Base-by-base conservation (phyloP, 257 asterid genomes). In the Craterostigma plantagineum region DNA sequence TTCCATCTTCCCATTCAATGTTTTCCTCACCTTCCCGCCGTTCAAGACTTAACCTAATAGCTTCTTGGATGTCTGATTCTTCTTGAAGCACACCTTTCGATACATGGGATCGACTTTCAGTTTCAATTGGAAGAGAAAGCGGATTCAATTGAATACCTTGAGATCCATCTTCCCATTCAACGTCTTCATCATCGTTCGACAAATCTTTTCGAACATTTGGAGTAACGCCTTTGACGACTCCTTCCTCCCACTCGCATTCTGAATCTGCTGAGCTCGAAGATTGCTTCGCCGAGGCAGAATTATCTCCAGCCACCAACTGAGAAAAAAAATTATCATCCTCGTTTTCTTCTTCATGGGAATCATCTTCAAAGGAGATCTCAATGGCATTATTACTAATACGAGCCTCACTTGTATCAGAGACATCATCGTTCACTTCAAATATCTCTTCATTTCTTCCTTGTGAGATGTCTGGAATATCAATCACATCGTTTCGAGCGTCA, bases 141-240 rank as follows among this genome's bases (percentile, higher is more conserved):
- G 63, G 48, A 54, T 65, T 62, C 63, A 70, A 46, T 34, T 38
- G 67, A 58, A 52, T 55, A 38, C 55, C 77, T 58, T 45, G 55
- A 57, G 51, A 54, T 51, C 78, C 94, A 33, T 87, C 93, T 77
- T 86, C 94, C 95, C 97, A 74, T 60, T 73, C 92, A 48, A 74
- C 57, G 51, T 71, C 91, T 44, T 43, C 70, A 57, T 69, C 85
- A 49, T 64, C 79, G 54, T 49, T 47, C 58, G 56, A 14, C 41
- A 45, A 63, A 27, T 49, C 85, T 38, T 57, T 70, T 12, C 38
- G 55, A 43, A 17, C 49, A 37, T 51, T 34, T 23, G 58, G 50
- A 17, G 50, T 58, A 40, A 64, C 67, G 48, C 58, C 62, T 58
- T 56, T 69, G 54, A 59, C 51, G 52, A 42, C 59, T 37, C 68